A percentile compares a stretch with the other conserved stretches of the same genome.
Conservation (phyloP, 805 yeast species). For the Yamadazyma kitorensis region DNA sequence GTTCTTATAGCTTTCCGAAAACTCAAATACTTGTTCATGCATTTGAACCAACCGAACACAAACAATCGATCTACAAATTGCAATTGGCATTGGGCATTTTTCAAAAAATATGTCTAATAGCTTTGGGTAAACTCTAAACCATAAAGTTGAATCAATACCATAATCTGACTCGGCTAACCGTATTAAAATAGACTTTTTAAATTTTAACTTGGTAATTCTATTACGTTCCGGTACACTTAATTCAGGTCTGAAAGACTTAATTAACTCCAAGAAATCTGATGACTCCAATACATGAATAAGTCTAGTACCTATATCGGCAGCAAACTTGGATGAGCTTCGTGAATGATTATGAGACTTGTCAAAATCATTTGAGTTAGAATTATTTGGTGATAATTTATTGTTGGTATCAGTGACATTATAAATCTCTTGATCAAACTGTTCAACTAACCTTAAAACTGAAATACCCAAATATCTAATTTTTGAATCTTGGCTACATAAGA, state of each 20-base stretch:
- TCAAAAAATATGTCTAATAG: constrained; percentile 70
- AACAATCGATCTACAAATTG: constrained; percentile 85
- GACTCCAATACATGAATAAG: constrained; percentile 73
- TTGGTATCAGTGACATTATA: constrained; percentile 44
- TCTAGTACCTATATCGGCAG: constrained; percentile 75
- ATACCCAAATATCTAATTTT: constrained; percentile 72
- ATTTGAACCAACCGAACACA: constrained; percentile 86
- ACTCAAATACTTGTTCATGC: constrained; percentile 62
- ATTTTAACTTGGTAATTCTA: constrained; percentile 62
- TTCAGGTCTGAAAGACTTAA: constrained; percentile 48
- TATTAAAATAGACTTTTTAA: constrained; percentile 65
- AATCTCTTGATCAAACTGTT: constrained; percentile 85
- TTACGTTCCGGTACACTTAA: constrained; percentile 76
- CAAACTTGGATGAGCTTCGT: constrained; percentile 65
- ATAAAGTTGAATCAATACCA: constrained; percentile 94
- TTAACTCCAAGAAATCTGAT: constrained; percentile 62
- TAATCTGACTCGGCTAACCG: constrained; percentile 85
- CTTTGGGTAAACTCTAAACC: constrained; percentile 86
- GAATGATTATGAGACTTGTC: constrained; percentile 34
- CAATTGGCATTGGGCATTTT: constrained; percentile 88
- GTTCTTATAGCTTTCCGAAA: constrained; percentile 45
- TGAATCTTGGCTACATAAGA: constrained; percentile 84
- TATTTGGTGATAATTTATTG: constrained; percentile 4
- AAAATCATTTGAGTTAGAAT: constrained; percentile 4
- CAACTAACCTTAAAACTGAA: constrained; percentile 69